Evolutionary conservation across 345 rosid genomes (phyloP).

Genomic region (Viola odorata): DNA sequence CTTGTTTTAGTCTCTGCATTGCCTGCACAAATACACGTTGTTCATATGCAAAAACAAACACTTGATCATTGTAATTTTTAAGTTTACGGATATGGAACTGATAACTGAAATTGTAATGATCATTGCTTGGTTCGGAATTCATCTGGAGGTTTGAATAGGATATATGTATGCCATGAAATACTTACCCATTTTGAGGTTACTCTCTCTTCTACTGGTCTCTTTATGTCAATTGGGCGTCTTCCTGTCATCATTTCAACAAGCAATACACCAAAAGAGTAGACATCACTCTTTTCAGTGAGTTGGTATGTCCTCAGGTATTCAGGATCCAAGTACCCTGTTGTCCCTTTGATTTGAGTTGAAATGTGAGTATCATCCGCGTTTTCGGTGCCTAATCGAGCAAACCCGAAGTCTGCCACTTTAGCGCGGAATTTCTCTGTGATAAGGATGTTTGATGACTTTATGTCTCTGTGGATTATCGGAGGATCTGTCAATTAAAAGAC

Average conservation of each 20-base stretch:
- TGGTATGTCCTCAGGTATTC: conserved; percentile 74
- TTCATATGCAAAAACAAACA: neutral
- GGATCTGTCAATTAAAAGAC: conserved; percentile 47
- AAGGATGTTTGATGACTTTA: conserved; percentile 73
- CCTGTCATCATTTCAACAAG: conserved; percentile 72
- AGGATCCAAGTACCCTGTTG: conserved; percentile 76
- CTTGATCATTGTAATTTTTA: neutral
- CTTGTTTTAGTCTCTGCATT: conserved; percentile 51
- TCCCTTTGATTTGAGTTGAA: conserved; percentile 80
- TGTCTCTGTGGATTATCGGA: conserved; percentile 87
- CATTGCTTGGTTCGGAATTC: neutral
- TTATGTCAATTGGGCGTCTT: conserved; percentile 63
- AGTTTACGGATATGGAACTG: neutral
- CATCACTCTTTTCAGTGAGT: conserved; percentile 78
- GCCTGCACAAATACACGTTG: conserved; percentile 42
- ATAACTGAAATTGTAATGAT: neutral
- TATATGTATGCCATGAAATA: neutral
- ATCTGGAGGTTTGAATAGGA: neutral
- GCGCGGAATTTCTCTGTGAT: conserved; percentile 80
- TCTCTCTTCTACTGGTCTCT: conserved; percentile 41
- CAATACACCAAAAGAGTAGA: conserved; percentile 80
- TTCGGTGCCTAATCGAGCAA: conserved; percentile 58
- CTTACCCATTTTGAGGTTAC: conserved; percentile 70
- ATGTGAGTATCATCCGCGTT: conserved; percentile 60
- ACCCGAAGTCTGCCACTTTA: conserved; percentile 89